phyloP scores from a whole-genome alignment of 192 early-diverging fungal species.

The Phycomyces nitens region DNA sequence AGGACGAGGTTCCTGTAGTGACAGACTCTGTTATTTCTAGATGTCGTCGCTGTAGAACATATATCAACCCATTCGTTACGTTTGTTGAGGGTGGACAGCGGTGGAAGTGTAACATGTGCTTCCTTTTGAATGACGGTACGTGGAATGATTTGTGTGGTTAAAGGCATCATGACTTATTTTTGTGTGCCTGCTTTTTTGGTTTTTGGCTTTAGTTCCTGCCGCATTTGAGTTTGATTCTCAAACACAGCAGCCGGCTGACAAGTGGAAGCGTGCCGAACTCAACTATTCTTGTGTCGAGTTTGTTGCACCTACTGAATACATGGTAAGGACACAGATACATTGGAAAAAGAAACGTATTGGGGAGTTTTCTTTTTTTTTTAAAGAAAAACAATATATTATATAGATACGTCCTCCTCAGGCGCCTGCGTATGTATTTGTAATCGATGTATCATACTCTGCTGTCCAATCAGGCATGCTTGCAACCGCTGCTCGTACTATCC shows the following conservation, averaged over 20 bases:
- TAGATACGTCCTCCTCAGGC: constrained; percentile 92
- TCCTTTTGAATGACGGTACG: constrained; percentile 82
- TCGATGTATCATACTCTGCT: constrained; percentile 91
- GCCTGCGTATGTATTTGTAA: constrained; percentile 87
- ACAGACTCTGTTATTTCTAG: constrained; percentile 89
- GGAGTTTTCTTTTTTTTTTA: too few relatives aligned
- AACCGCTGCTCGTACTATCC: constrained; percentile 73
- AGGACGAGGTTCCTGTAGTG: constrained; percentile 80
- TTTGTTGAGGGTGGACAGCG: constrained; percentile 94
- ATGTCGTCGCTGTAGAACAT: constrained; percentile 91
- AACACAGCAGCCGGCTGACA: constrained; percentile 73
- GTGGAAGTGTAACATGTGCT: constrained; percentile 97
- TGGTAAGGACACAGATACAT: constrained; percentile 51
- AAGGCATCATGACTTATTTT: background rate
- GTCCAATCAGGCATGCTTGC: constrained; percentile 83
- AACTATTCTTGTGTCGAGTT: constrained; percentile 91
- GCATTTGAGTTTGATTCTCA: constrained; percentile 77
- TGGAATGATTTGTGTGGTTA: background rate
- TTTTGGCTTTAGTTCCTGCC: constrained; percentile 50
- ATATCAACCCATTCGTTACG: constrained; percentile 94
- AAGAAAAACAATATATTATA: background rate
- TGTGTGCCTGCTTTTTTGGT: too few relatives aligned
- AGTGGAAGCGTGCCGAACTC: constrained; percentile 86
- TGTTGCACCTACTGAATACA: constrained; percentile 95
- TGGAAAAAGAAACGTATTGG: background rate